Evolutionary conservation across 805 yeast species (phyloP), one percentile per base, ranked within the genome.

Genomic region (Lachancea meyersii): DNA sequence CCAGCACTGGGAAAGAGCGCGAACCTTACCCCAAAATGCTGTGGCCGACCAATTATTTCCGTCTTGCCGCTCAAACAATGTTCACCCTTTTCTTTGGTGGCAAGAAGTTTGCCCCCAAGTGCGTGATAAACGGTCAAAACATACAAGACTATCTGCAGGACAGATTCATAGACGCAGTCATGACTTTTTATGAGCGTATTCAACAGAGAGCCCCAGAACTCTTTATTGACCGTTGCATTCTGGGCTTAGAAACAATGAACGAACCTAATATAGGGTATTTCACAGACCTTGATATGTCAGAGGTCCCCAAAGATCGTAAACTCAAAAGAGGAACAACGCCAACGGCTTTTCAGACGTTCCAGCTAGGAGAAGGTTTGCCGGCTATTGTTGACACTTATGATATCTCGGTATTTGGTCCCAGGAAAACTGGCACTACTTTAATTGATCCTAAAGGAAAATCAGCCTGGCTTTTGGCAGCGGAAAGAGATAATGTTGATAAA

Each of bases 11-110:
- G n/a, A 61, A 69, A 35, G 76, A 77, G 6, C 51, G 44, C 13
- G 31, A 33, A 23, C 32, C 35, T 3, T 84, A 75, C 58, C 87
- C 88, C 5, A 83, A 85, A 53, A 89, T 89, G 97, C 69, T 88
- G 26, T 89, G 97, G 97, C 79, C 95, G 0, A 79, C 96, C 1
- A 89, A 89, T 61, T 87, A 88, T 57, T 75, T 70, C 47, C 71
- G 93, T 27, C 66, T 87, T 46, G 95, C 87, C 1, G 70, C 83
- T 27, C 75, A 77, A 47, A 79, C 84, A 7, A 86, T 89, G 93
- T 87, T 87, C 61, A 84, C 95, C 0, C 59, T 86, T 52, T 89
- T 89, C 56, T 88, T 84, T 64, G 80, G 83, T 1, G 97, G 97
- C 2, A 71, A 71, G 40, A 64, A 69, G 13, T 85, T 79, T 63